phyloP scores from a whole-genome alignment of 2,329 filamentous ascomycete genomes.

The Graphium sp. region DNA sequence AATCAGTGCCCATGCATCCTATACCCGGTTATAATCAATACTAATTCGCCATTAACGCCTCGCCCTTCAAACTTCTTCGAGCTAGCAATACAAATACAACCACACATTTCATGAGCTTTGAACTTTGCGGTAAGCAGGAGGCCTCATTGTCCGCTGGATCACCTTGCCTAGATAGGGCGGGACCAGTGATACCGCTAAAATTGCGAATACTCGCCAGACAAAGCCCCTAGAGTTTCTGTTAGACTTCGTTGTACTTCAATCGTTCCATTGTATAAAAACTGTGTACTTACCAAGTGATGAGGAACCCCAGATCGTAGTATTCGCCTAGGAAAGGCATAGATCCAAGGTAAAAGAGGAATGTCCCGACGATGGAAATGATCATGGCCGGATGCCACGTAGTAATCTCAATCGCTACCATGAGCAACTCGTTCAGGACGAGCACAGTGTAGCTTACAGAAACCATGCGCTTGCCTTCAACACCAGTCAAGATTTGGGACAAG shows the following conservation, averaged over 20 bases:
- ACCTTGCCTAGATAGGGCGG: constrained; percentile 81
- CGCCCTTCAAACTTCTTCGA: neutral
- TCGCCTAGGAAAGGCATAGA: constrained; percentile 71
- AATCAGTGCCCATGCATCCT: no score
- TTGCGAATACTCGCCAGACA: constrained; percentile 71
- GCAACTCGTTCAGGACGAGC: constrained; percentile 80
- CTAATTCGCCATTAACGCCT: no score
- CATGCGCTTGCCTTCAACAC: constrained; percentile 58
- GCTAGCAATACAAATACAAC: neutral
- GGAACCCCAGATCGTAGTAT: constrained; percentile 78
- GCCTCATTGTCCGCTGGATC: constrained; percentile 70
- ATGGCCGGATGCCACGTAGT: constrained; percentile 95
- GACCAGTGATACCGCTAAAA: constrained; percentile 63
- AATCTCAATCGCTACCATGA: constrained; percentile 94
- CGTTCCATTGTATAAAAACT: no score
- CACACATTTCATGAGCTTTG: constrained; percentile 37
- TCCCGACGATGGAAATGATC: constrained; percentile 71
- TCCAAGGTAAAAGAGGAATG: constrained; percentile 62
- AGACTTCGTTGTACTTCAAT: no score
- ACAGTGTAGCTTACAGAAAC: constrained; percentile 85
- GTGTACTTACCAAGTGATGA: constrained; percentile 50
- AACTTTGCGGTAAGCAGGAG: constrained; percentile 90
- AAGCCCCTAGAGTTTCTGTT: constrained; percentile 64
- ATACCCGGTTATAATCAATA: no score
- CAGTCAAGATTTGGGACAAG: constrained; percentile 74